Evolutionary conservation across 2,329 filamentous ascomycete species (phyloP), one percentile per base, ranked within the genome.

Genomic region (Ceratocystis destructans): DNA sequence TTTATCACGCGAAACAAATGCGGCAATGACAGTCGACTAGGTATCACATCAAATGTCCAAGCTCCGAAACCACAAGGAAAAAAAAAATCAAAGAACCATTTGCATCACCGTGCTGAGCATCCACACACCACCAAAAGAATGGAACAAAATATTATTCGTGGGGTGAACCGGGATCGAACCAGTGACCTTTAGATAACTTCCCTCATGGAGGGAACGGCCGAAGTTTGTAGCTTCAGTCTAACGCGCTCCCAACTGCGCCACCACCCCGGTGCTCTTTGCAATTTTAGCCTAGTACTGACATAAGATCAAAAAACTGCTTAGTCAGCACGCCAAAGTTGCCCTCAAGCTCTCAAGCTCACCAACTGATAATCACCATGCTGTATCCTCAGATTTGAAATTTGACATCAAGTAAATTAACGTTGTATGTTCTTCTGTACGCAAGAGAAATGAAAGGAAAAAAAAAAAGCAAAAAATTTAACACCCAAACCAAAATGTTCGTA

Each of bases 181-280:
- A 7, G 66, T 67, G 66, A 67, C 66, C 66, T 67, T 67, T 67
- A 67, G 66, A 67, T 67, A 65, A 62, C 66, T 67, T 37, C 20
- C 62, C 61, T 22, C 33, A 1, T 5, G 20, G 20, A 67, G 66
- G 33, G 33, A 37, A 33, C 25, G 63, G 66, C 66, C 41, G 66
- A 65, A 67, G 66, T 67, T 67, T 55, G n/a, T 65, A 25, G 62
- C 66, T 67, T 67, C 66, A 67, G 66, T 67, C 66, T 67, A 67
- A 67, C 66, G 66, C 66, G 66, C 66, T 67, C 66, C 66, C 66
- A 67, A 67, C 66, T 67, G 66, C 66, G 66, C 66, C 62, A 67
- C 50, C 66, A 62, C 66, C 66, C 66, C 66, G 2, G 41, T 45
- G 50, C 1, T 44, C 31, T 1, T 25, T 44, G 5, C 4, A 28